Evolutionary conservation across 2,329 filamentous ascomycete species (phyloP), one percentile per base, ranked within the genome.

Genomic region (Conoideocrella luteorostrata): DNA sequence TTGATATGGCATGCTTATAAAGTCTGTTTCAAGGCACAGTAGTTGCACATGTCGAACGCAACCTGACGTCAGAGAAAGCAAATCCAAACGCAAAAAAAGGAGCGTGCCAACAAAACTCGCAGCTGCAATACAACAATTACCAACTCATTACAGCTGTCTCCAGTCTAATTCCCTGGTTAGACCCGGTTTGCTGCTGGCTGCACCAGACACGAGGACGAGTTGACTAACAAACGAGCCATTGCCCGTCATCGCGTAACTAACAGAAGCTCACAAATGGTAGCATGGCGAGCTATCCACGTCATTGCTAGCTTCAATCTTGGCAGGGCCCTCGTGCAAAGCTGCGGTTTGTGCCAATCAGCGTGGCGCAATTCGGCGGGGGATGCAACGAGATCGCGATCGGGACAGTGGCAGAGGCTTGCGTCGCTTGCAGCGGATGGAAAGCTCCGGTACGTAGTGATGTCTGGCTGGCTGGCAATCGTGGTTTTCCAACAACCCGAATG

Each of bases 211-310:
- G 11, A 39, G 36, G 12, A 26, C 12, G 20, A 4, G 10, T 17
- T 12, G 17, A n/a, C 4, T 17, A 12, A 20, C 20, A 18, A n/a
- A 15, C 20, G n/a, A 17, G 15, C 36, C 20, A 7, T 38, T 20
- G 36, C 5, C 12, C 13, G 13, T 24, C 22, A n/a, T n/a, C n/a
- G 18, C 10, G 26, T 24, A 44, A 17, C n/a, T 39, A 5, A 24
- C 12, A 11, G 13, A 18, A 2, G 11, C 9, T 9, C 3, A 34
- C 15, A 22, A 17, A 35, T 6, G 17, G 32, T 35, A 13, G 12
- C 33, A 35, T 23, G 18, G 20, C 22, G 33, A 21, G 33, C 23
- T 39, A n/a, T 39, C 36, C 23, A 39, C 36, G 36, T 39, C 36
- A 39, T 39, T 39, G 5, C n/a, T 10, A 10, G 36, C 21, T 28